Conservation (phyloP, 106 monocot species). For the Agapanthus africanus region DNA sequence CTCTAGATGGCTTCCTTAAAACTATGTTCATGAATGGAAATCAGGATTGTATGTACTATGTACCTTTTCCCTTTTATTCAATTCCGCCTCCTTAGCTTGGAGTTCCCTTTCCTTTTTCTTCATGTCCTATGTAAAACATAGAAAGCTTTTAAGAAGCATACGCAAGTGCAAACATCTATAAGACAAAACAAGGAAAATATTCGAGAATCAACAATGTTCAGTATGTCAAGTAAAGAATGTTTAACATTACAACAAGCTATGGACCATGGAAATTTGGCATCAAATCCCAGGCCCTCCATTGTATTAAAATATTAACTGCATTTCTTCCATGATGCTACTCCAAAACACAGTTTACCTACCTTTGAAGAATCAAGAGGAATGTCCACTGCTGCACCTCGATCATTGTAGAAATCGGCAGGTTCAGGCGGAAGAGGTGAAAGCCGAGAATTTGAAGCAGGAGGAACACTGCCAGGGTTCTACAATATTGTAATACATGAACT, state of each 20-base stretch:
- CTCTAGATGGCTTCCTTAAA: not conserved
- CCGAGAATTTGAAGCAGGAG: conserved; percentile 75
- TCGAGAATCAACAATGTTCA: not conserved
- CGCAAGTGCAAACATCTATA: not conserved
- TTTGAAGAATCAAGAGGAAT: conserved; percentile 75
- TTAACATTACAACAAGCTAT: not conserved
- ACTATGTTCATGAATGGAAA: not conserved
- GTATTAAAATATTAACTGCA: not conserved
- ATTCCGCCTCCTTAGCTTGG: conserved; percentile 70
- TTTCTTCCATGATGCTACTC: not conserved
- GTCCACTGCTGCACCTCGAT: conserved; percentile 60
- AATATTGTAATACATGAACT: conserved; percentile 2
- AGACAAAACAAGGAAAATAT: conserved; percentile 3
- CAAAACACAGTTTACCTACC: conserved; percentile 21
- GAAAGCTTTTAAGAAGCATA: not conserved
- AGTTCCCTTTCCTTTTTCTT: conserved; percentile 79
- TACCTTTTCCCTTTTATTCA: conserved; percentile 85
- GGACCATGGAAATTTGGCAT: not conserved
- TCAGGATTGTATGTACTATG: no score
- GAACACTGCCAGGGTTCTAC: conserved; percentile 69
- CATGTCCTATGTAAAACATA: conserved; percentile 32
- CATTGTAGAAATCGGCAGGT: conserved; percentile 92
- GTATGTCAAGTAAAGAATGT: not conserved
- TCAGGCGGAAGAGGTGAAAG: conserved; percentile 95
- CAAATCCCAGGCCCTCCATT: not conserved